Evolutionary conservation across 129 eudicot genomes (phyloP), one percentile per base, ranked within the genome.

Genomic region (Escallonia rubra): DNA sequence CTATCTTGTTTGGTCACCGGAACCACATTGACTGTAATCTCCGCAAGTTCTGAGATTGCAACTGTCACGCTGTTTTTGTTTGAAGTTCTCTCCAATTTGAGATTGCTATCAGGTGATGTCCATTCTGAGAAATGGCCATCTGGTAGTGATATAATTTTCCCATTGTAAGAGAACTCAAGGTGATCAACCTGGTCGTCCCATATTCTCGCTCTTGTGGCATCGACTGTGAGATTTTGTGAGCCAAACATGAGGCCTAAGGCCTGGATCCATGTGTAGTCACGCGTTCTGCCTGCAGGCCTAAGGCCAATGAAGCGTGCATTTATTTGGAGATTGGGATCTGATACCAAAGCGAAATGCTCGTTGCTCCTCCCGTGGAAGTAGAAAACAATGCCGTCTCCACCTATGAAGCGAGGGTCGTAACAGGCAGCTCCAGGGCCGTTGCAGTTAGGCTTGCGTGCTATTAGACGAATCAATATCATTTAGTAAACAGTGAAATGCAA

Each of bases 251-350:
- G 59, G 50, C 85, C 85, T 45, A 84, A 64, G 59, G 83, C 89
- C 74, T 84, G 85, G 75, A 84, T 80, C 89, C 89, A 84, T 43
- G 89, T 84, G 57, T 65, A 84, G 61, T 84, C 86, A 3, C 89
- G 82, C 1, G 81, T 70, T 68, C 89, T 72, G 7, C 89, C 89
- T 67, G 75, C 48, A 2, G 89, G 85, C 63, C 83, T 63, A 54
- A 70, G 78, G 47, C 89, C 89, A 15, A 80, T 84, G 70, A 84
- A 84, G 15, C 76, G 85, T 0, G 89, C 85, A 41, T 84, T 84
- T 46, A 84, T 84, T 77, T 80, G 89, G 54, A 84, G 66, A 61
- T 77, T 61, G 48, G 72, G 41, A 66, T 84, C 89, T 4, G 89
- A 80, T 40, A 84, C 60, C 41, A 80, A 77, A 43, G 64, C 74